A percentile compares a stretch with the other conserved stretches of the same genome.
These are phyloP conservation scores for Haematococcus sp. DNA, from an alignment of 139 green algal genomes.

Conservation along the genomic window DNA sequence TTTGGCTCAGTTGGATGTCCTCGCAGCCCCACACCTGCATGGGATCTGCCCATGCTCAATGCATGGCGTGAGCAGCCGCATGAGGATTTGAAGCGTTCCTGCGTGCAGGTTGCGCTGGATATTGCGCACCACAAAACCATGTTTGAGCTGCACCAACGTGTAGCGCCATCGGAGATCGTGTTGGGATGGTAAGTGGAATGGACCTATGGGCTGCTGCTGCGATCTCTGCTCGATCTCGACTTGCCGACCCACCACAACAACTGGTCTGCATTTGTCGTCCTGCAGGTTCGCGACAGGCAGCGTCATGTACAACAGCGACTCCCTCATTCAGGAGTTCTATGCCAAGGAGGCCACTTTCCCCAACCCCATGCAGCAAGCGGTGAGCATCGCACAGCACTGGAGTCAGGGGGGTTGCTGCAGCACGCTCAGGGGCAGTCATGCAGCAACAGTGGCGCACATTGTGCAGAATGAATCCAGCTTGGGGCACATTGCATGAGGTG, in stretches of 20 bases:
- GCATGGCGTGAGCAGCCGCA: not conserved
- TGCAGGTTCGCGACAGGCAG: constrained; percentile 86
- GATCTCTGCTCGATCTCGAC: no score
- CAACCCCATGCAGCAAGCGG: no score
- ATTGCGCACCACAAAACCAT: constrained; percentile 94
- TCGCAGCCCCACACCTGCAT: no score
- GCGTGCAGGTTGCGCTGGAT: constrained; percentile 87
- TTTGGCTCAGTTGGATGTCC: no score
- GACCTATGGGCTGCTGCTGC: not conserved
- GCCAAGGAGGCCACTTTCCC: constrained; percentile 46
- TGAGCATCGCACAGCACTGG: not conserved
- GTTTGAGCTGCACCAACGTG: constrained; percentile 84
- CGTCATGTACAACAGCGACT: constrained; percentile 76
- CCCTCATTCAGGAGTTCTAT: constrained; percentile 93
- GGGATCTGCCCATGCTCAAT: no score
- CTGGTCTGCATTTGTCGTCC: not conserved
- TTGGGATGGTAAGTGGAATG: constrained; percentile 80
- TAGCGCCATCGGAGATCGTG: constrained; percentile 81
- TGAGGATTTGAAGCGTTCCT: not conserved
- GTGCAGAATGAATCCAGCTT: no score
- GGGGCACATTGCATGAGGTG: no score
- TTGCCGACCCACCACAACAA: not conserved
- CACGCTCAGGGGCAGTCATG: no score
- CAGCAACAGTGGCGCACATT: no score
- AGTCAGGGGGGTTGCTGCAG: no score